Evolutionary conservation across 2,329 filamentous ascomycete species (phyloP), one percentile per base, ranked within the genome.

Genomic region (Stemphylium vesicarium): DNA sequence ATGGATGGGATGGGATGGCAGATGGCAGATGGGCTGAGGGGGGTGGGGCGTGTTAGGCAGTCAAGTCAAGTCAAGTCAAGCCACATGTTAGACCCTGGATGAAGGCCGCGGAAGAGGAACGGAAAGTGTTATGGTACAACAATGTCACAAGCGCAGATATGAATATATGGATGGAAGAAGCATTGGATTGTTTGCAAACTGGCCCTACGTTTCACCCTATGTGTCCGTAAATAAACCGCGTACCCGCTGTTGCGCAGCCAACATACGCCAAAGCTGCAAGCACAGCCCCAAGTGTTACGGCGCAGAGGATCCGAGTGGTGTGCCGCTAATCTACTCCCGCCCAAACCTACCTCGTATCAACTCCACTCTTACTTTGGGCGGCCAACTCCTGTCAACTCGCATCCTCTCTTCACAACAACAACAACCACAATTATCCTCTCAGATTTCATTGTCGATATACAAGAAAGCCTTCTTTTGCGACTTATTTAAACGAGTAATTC

Each of bases 251-350:
- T 45, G 43, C 43, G 44, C 35, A 45, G 38, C 41, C 32, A 41
- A 37, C 31, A 31, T 13, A 36, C 3, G 42, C 22, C 15, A 36
- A 24, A 8, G 20, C 8, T 29, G 26, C 26, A 35, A 56, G 62
- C 62, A 65, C 60, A 65, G 62, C 62, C 62, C 57, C 60, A 52
- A 26, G n/a, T n/a, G n/a, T 40, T 54, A 55, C 62, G 59, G 57
- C 62, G 56, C 46, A 53, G 50, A 48, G 38, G 24, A 62, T 47
- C 56, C 60, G 56, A 52, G 50, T 50, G 49, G 44, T 47, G 43
- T 32, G 51, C 51, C 53, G 40, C 59, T 50, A 59, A 38, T 31
- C 48, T 40, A 31, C 56, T 48, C 39, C 52, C 51, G 32, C 41
- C 9, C 26, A 29, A 32, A 42, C 48, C 53, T 42, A 45, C 33